Evolutionary conservation across 345 rosid species (phyloP).

Genomic region (Raphanus raphanistrum): DNA sequence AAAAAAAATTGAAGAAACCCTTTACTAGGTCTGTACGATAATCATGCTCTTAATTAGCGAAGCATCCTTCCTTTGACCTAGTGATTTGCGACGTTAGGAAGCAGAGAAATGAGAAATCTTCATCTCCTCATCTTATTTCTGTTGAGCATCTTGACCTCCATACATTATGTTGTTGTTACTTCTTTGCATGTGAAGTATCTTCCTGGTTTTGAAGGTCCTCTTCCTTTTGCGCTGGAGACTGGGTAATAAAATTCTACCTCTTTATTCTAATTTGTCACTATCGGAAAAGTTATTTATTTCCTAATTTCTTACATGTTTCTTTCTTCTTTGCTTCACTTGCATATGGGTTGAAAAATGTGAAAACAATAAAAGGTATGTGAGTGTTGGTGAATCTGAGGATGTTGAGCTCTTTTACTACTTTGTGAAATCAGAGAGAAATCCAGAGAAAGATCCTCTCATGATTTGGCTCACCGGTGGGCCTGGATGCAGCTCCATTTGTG

Average conservation of each 20-base stretch:
- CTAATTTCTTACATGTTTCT: not conserved
- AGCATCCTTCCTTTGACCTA: not conserved
- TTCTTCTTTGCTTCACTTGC: too few relatives aligned
- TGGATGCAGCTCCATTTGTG: conserved; percentile 57
- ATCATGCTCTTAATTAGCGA: too few relatives aligned
- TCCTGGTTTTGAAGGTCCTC: conserved; percentile 50
- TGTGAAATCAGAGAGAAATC: conserved; percentile 56
- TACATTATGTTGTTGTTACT: conserved; percentile 17
- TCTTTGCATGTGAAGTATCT: conserved; percentile 41
- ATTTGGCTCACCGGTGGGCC: conserved; percentile 92
- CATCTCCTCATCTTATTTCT: not conserved
- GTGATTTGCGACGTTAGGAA: not conserved
- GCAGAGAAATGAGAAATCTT: conserved; percentile 15
- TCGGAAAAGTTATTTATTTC: not conserved
- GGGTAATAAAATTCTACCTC: not conserved
- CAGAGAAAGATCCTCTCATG: conserved; percentile 54
- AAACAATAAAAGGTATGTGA: conserved; percentile 46
- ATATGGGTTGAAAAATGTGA: not conserved
- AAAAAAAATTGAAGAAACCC: too few relatives aligned
- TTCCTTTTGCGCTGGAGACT: not conserved
- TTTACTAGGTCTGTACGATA: too few relatives aligned
- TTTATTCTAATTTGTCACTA: not conserved
- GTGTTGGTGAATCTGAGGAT: conserved; percentile 52
- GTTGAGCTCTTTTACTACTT: conserved; percentile 65
- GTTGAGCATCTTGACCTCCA: conserved; percentile 6